These are phyloP conservation scores for Lithohypha guttulata DNA, from an alignment of 2,329 filamentous ascomycete genomes.

Conservation along the genomic window DNA sequence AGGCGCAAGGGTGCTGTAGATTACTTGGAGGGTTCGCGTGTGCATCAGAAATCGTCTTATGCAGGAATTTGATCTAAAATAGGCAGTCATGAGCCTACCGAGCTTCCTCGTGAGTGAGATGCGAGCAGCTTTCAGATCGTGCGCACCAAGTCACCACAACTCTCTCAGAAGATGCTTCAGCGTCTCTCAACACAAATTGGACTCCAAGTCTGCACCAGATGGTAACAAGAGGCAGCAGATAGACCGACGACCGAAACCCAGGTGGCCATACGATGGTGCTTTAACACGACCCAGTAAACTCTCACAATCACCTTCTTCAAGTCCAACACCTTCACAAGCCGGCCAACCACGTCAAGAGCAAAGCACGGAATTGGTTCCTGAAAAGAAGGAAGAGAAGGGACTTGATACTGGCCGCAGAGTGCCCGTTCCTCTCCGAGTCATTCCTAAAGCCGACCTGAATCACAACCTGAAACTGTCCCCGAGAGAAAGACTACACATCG, in stretches of 20 bases:
- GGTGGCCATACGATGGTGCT: constrained; percentile 4
- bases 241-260: background rate
- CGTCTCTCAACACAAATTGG: too few relatives aligned
- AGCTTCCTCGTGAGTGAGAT: constrained; percentile 15
- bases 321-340: background rate
- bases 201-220: too few relatives aligned
- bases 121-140: constrained; percentile 16
- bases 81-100: constrained; percentile 10
- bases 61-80: too few relatives aligned
- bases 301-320: background rate
- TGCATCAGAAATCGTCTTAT: too few relatives aligned
- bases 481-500: constrained; percentile 21
- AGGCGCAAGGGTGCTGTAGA: too few relatives aligned
- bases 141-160: constrained; percentile 14
- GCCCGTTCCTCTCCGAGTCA: constrained; percentile 18
- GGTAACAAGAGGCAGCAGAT: background rate
- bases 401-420: constrained; percentile 15
- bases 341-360: too few relatives aligned
- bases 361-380: constrained; percentile 14
- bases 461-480: constrained; percentile 19
- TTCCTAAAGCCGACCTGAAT: constrained; percentile 19
- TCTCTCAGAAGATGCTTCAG: constrained; percentile 14
- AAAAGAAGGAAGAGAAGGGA: constrained; percentile 10
- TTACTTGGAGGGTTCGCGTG: too few relatives aligned
- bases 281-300: background rate